phyloP scores from a whole-genome alignment of 2,329 filamentous ascomycete genomes.

The Epichloe aotearoae region DNA sequence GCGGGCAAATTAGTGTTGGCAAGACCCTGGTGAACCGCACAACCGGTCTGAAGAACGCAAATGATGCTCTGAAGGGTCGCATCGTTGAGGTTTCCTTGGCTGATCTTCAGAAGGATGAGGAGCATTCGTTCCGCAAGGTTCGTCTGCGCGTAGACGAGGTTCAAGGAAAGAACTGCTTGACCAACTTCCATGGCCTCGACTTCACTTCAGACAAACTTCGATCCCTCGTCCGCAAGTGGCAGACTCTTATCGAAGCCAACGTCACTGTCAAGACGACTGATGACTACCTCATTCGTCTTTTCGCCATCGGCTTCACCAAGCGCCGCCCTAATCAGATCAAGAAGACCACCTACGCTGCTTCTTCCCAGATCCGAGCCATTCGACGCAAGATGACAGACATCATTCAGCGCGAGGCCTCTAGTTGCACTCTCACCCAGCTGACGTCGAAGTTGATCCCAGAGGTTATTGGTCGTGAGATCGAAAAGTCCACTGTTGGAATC shows the following conservation, averaged over 20 bases:
- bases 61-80: conserved; percentile 96
- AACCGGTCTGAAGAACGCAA: conserved; percentile 99
- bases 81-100: conserved; percentile 98
- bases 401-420: conserved; percentile 88
- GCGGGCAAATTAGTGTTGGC: conserved; percentile 58
- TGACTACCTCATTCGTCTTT: conserved; percentile 97
- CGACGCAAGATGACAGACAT: conserved; percentile 99
- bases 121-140: conserved; percentile 99
- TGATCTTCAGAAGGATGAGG: conserved; percentile 99
- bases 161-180: conserved; percentile 99
- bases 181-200: conserved; percentile 99
- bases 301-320: conserved; percentile 99
- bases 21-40: conserved; percentile 99
- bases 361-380: conserved; percentile 94
- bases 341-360: conserved; percentile 98
- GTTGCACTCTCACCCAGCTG: conserved; percentile 90
- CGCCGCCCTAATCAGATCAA: conserved; percentile 98
- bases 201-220: conserved; percentile 99
- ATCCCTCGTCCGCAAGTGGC: conserved; percentile 99
- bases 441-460: conserved; percentile 98
- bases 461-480: conserved; percentile 98
- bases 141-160: conserved; percentile 98
- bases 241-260: conserved; percentile 98
- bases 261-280: conserved; percentile 99
- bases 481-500: conserved; percentile 99